Evolutionary conservation across 2,329 filamentous ascomycete species (phyloP), one percentile per base, ranked within the genome.

Genomic region (Fusarium hostae): DNA sequence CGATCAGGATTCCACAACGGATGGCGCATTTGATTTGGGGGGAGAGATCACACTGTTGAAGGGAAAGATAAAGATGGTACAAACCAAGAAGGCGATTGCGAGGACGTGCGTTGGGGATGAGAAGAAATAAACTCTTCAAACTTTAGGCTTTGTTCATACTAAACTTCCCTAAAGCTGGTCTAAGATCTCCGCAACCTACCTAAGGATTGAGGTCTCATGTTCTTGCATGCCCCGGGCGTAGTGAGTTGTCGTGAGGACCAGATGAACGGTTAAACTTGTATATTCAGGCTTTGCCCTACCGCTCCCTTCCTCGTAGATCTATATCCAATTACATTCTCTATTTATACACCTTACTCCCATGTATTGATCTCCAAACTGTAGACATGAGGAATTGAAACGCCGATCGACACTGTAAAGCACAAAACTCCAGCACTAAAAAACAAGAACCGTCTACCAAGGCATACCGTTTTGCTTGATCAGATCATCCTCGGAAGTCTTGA

Each of bases 401-500:
- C 65, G 9, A 43, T 47, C 22, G 41, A 55, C 47, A 18, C 28
- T 32, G 32, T 12, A 32, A 67, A 68, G 12, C 55, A 68, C 32
- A 57, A 47, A 52, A 68, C 54, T 63, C 56, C 43, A 24, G 9
- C 48, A 48, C 15, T 0, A 16, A 40, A 39, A 30, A 28, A 6
- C 3, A 40, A 9, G 9, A 18, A 2, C 20, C 15, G 26, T 47
- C 6, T 68, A 68, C 65, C 65, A 68, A 18, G 65, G 65, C 15
- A 13, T 47, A 3, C 65, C 65, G 1, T 68, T 68, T 26, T 63
- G 48, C 30, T 59, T 43, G 9, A 68, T 68, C 2, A 68, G 63
- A 3, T 68, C 65, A 5, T 68, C 65, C 18, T 68, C 65, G 0
- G 65, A 68, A 32, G 65, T 68, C 57, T 63, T 68, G 47, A 68